These are phyloP conservation scores for Jaapia argillacea DNA, from an alignment of 768 basidiomycete species.

Conservation along the genomic window DNA sequence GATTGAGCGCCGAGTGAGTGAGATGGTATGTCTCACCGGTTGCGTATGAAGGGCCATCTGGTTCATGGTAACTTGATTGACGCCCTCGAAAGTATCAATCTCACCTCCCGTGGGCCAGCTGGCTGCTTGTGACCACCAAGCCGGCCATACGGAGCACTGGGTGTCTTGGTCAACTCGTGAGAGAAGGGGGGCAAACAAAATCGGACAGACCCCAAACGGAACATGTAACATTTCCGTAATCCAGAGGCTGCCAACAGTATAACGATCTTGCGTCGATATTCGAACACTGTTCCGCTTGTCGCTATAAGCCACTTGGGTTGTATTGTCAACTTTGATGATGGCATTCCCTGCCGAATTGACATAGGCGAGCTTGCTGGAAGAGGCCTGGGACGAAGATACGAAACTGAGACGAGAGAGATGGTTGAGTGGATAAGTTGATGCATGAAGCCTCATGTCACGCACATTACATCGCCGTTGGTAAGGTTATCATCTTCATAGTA, in stretches of 20 bases:
- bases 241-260: conserved; percentile 52
- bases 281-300: conserved; percentile 61
- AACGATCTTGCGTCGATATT: conserved; percentile 47
- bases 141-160: conserved; percentile 67
- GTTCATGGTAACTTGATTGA: conserved; percentile 55
- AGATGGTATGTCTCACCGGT: conserved; percentile 21
- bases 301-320: conserved; percentile 35
- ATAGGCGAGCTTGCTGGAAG: conserved; percentile 43
- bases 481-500: conserved; percentile 47
- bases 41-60: conserved; percentile 71
- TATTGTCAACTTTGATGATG: conserved; percentile 72
- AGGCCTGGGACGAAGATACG: conserved; percentile 32
- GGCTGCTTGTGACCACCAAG: conserved; percentile 46
- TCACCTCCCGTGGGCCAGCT: conserved; percentile 55
- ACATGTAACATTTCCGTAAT: conserved; percentile 55
- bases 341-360: conserved; percentile 63
- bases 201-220: conserved; percentile 44
- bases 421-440: not conserved
- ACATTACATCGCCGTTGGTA: conserved; percentile 57
- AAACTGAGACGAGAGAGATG: conserved; percentile 24
- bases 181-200: conserved; percentile 1
- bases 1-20: not conserved
- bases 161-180: no score
- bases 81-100: conserved; percentile 71
- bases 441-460: conserved; percentile 8